Conservation (phyloP, 2,329 filamentous ascomycete genomes). For the Cercospora zeina region DNA sequence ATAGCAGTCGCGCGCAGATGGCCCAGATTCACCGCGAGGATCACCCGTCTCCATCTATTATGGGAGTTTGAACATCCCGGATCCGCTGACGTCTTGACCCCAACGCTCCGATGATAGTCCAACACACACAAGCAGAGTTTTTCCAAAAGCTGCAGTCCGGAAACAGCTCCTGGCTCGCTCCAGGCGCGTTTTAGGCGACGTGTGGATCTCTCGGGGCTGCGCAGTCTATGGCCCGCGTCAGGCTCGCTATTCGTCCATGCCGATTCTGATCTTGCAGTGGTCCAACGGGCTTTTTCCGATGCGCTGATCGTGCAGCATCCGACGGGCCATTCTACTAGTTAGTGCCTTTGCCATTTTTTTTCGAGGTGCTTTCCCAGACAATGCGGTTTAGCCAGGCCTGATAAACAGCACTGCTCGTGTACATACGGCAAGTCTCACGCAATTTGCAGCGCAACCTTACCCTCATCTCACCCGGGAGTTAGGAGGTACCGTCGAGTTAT, state of each 20-base stretch:
- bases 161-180: conserved; percentile 3
- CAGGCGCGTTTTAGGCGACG: not conserved
- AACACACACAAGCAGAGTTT: conserved; percentile 1
- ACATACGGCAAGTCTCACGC: not conserved
- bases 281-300: not conserved
- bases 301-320: conserved; percentile 1
- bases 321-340: not conserved
- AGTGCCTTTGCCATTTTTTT: no score
- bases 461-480: not conserved
- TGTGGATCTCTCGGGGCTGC: conserved; percentile 2
- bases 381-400: no score
- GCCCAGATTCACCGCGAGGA: not conserved
- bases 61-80: not conserved
- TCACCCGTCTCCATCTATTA: conserved; percentile 3
- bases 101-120: conserved; percentile 6
- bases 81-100: conserved; percentile 1
- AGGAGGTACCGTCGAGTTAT: not conserved
- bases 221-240: not conserved
- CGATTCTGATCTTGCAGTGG: not conserved
- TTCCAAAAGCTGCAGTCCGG: conserved; percentile 6
- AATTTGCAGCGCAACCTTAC: not conserved
- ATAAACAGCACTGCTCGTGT: not conserved
- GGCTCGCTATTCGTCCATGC: not conserved
- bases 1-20: not conserved
- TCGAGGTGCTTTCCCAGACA: no score